Evolutionary conservation across 2,329 filamentous ascomycete species (phyloP).

Genomic region (Orbilia javanica): DNA sequence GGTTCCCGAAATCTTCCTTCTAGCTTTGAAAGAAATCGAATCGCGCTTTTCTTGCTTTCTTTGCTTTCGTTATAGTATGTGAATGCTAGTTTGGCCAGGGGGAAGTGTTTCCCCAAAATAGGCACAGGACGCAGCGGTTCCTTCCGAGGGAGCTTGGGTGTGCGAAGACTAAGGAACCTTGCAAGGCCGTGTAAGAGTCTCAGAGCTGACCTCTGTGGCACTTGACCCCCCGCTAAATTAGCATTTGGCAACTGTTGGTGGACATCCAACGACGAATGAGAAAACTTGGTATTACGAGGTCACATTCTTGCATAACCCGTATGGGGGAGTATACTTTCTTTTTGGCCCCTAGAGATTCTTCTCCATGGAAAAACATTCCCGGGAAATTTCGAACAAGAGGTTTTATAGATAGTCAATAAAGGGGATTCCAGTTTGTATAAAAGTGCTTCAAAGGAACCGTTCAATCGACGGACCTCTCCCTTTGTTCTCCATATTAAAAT

Average conservation of each 20-base stretch:
- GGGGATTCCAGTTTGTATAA: conserved; percentile 39
- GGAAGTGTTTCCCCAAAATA: conserved; percentile 46
- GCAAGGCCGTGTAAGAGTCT: conserved; percentile 10
- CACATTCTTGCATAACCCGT: conserved; percentile 20
- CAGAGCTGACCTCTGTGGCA: conserved; percentile 19
- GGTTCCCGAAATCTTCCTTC: conserved; percentile 37
- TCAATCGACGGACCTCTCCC: background rate
- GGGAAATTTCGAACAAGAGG: background rate
- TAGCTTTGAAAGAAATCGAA: background rate
- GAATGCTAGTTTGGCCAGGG: background rate
- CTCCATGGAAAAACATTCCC: conserved; percentile 43
- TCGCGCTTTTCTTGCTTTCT: conserved; percentile 5
- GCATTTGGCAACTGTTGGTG: background rate
- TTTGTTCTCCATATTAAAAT: conserved; percentile 22
- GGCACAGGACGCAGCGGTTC: conserved; percentile 40
- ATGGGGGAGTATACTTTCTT: background rate
- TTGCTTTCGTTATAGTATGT: too few relatives aligned
- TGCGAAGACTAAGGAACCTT: conserved; percentile 12
- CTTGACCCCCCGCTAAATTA: conserved; percentile 11
- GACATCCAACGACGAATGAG: conserved; percentile 16
- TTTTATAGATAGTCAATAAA: background rate
- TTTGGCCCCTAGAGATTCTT: conserved; percentile 3
- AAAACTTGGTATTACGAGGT: conserved; percentile 43
- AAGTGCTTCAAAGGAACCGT: conserved; percentile 14
- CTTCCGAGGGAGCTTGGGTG: conserved; percentile 16